These are phyloP conservation scores for Zoysia matrella DNA, from an alignment of 202 grass and related monocot genomes.

Conservation along the genomic window DNA sequence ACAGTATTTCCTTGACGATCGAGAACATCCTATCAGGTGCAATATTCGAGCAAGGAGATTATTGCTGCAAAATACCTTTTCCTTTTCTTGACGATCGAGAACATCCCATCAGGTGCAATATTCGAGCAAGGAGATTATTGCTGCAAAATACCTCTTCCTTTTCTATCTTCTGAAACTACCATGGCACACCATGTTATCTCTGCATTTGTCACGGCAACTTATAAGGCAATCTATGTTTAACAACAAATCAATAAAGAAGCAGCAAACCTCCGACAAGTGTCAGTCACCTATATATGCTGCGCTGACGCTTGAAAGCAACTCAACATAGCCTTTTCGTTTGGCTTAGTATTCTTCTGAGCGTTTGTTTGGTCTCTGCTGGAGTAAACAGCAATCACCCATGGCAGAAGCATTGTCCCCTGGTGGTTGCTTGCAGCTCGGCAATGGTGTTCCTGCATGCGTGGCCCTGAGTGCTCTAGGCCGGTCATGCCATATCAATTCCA, in stretches of 20 bases:
- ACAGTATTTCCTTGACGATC: not conserved
- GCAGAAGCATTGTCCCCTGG: slow-evolving; percentile 59
- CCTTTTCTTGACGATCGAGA: too few species aligned
- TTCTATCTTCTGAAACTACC: not conserved
- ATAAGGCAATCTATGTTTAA: not conserved
- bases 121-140: too few species aligned
- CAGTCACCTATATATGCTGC: slow-evolving; percentile 40
- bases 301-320: slow-evolving; percentile 62
- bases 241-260: slow-evolving; percentile 17
- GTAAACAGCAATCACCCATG: not conserved
- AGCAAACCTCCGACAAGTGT: not conserved
- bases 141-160: not conserved
- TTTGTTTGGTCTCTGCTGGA: slow-evolving; percentile 57
- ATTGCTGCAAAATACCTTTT: too few species aligned
- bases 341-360: slow-evolving; percentile 13
- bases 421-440: slow-evolving; percentile 39
- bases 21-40: not conserved
- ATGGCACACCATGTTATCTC: slow-evolving; percentile 7
- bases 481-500: slow-evolving; percentile 44
- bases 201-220: not conserved
- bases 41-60: not conserved
- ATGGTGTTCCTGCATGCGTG: slow-evolving; percentile 48
- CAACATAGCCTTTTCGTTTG: slow-evolving; percentile 48
- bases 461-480: slow-evolving; percentile 26
- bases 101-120: too few species aligned